Conservation (phyloP, 345 rosid species). For the Hibiscus tridactylites region DNA sequence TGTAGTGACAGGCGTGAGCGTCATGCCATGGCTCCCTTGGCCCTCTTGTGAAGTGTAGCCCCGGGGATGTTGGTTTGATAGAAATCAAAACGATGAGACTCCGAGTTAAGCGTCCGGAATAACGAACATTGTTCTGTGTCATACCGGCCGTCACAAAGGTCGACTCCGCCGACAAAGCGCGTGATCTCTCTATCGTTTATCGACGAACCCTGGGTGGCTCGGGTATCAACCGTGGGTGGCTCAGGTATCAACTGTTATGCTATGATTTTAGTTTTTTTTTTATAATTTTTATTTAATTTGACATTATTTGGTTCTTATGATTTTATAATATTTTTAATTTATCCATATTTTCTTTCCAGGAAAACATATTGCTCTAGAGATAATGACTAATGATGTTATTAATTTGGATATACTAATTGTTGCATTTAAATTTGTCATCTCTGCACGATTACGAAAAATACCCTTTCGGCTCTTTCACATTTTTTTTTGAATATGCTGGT, state of each 20-base stretch:
- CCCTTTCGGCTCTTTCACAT: no score
- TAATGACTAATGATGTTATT: no score
- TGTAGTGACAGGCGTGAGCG: constrained; percentile 59
- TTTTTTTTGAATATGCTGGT: no score
- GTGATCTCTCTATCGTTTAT: constrained; percentile 45
- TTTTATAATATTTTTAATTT: no score
- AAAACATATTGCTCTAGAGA: no score
- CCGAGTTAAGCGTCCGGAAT: constrained; percentile 46
- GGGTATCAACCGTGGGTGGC: constrained; percentile 39
- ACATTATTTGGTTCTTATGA: no score
- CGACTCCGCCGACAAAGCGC: constrained; percentile 81
- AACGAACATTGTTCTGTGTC: constrained; percentile 73
- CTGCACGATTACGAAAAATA: no score
- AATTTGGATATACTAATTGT: no score
- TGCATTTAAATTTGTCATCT: no score
- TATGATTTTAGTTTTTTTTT: neutral
- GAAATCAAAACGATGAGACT: constrained; percentile 39
- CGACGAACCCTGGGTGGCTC: constrained; percentile 10
- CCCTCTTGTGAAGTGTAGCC: constrained; percentile 60
- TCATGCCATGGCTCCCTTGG: constrained; percentile 98
- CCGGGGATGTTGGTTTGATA: constrained; percentile 65
- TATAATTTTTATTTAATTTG: no score
- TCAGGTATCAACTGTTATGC: constrained; percentile 29
- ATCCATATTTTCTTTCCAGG: no score
- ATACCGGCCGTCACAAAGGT: constrained; percentile 65